phyloP scores from a whole-genome alignment of 2,329 filamentous ascomycete genomes.

The Trichoderma harzianum region DNA sequence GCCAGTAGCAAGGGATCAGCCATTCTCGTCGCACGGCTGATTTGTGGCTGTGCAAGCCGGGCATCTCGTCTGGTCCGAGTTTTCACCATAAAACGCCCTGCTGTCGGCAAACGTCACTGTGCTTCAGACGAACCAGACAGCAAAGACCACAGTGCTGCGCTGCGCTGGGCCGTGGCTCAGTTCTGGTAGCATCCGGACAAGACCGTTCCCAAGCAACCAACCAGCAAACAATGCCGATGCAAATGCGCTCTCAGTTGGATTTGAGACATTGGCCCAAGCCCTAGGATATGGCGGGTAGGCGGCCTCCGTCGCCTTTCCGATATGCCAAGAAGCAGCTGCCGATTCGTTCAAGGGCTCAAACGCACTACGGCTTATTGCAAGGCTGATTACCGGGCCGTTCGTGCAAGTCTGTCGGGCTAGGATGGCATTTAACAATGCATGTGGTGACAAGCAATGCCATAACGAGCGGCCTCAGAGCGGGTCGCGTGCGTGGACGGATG shows the following conservation, averaged over 20 bases:
- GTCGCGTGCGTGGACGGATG: not conserved
- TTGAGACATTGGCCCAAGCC: not conserved
- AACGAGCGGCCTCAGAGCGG: not conserved
- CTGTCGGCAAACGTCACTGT: too few species aligned
- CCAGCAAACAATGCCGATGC: not conserved
- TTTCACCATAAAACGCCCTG: too few species aligned
- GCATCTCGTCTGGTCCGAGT: too few species aligned
- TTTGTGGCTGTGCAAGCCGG: too few species aligned
- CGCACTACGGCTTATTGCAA: not conserved
- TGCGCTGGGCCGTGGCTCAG: too few species aligned
- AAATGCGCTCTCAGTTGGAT: not conserved
- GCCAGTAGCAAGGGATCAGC: not conserved
- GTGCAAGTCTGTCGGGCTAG: not conserved
- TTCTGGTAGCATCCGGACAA: too few species aligned
- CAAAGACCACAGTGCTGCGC: too few species aligned
- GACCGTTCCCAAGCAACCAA: not conserved
- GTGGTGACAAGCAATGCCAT: not conserved
- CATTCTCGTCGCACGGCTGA: not conserved
- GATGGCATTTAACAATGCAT: not conserved
- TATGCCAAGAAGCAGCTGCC: not conserved
- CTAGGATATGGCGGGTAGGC: not conserved
- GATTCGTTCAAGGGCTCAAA: not conserved
- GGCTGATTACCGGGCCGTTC: constrained; percentile 5
- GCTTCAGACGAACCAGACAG: too few species aligned
- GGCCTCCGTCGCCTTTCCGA: not conserved